Conservation (phyloP, 768 basidiomycete species). For the Boletus barrowsii region DNA sequence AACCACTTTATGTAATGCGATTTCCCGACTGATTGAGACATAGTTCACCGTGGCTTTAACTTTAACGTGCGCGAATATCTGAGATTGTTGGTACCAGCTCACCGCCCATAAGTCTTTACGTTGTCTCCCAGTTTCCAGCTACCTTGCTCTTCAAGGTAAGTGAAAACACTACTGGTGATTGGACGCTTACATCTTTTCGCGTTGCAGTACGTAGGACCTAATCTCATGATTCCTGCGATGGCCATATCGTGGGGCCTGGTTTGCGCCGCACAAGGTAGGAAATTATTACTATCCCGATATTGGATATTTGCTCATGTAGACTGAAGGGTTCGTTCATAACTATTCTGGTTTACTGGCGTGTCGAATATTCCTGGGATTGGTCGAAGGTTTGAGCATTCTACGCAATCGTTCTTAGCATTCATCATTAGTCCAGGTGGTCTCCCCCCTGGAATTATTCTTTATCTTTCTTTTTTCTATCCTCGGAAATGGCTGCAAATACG, state of each 20-base stretch:
- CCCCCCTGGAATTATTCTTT: conserved; percentile 54
- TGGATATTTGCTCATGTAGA: neutral
- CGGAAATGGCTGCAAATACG: conserved; percentile 26
- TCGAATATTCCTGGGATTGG: conserved; percentile 51
- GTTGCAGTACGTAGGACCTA: neutral
- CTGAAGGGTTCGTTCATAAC: conserved; percentile 42
- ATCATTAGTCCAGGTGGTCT: conserved; percentile 45
- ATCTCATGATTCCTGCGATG: conserved; percentile 1
- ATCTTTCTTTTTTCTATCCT: conserved; percentile 49
- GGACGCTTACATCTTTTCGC: neutral
- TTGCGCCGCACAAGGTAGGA: neutral
- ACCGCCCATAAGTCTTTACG: conserved; percentile 39
- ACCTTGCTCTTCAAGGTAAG: conserved; percentile 53
- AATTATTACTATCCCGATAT: neutral
- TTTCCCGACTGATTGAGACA: neutral
- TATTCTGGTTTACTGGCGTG: conserved; percentile 53
- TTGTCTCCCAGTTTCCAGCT: conserved; percentile 56
- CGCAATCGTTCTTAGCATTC: neutral
- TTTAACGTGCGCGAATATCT: conserved; percentile 8
- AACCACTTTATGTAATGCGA: neutral
- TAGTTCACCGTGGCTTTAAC: conserved; percentile 37
- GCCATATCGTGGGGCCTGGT: neutral
- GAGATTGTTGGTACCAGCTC: neutral
- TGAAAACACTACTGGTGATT: neutral
- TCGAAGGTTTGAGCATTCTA: conserved; percentile 47